Evolutionary conservation across 2,329 filamentous ascomycete species (phyloP), one percentile per base, ranked within the genome.

Genomic region (Calonectria crousiana): DNA sequence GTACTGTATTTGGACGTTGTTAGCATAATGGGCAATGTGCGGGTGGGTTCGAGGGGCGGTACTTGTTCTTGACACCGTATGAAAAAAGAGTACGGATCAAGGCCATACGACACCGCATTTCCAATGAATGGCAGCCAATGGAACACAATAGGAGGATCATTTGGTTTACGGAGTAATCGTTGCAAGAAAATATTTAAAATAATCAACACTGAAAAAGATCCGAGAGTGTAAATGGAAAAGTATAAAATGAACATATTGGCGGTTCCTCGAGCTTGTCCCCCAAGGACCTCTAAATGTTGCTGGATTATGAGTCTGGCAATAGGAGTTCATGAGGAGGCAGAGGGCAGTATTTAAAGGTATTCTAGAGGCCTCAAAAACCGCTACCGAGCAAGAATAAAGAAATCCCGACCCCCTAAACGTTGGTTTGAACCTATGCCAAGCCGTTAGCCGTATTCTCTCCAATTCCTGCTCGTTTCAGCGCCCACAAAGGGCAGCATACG

Each of bases 51-150:
- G 3, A 20, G 6, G 81, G 71, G 26, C 23, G n/a, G 16, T 80
- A 94, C 93, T 91, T 95, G 95, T 81, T 89, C 86, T 75, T 90
- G 90, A 79, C 90, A 92, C 26, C 87, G 80, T 73, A 90, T 89
- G 83, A 94, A 94, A 86, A 95, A 95, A 53, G 86, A 86, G 82
- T 90, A 92, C 0, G 93, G 93, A 76, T 95, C 91, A 75, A 93
- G 92, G 78, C 93, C 93, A 84, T 95, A 95, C 28, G 89, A 88
- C 72, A 95, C 86, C 8, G 93, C 94, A 83, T 91, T 95, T 60
- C 93, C 93, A 74, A 95, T 86, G 77, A 94, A 88, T 1, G 90
- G 90, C 26, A 92, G 76, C 85, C 87, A 90, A 79, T 92, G 90
- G 73, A 92, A 92, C n/a, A 92, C 89, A 8, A 89, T 75, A 0